A percentile compares a stretch with the other conserved stretches of the same genome.
Evolutionary conservation across 345 rosid genomes (phyloP).

Genomic region (Eutrema japonicum): DNA sequence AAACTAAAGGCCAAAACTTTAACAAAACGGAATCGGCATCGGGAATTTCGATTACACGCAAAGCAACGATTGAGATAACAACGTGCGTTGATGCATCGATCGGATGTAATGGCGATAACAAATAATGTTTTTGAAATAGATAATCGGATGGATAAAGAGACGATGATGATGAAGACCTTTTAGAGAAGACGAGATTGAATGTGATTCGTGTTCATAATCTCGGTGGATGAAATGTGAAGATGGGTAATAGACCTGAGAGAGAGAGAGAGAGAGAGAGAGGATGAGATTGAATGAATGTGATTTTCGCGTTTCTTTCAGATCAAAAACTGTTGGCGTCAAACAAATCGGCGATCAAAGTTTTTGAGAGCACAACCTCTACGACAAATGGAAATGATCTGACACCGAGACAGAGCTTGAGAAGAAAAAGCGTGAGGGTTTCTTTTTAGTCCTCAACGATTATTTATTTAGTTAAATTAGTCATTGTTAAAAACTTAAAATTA

Average conservation of each 20-base stretch:
- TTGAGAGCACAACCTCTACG: constrained; percentile 30
- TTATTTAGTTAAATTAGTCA: too few species aligned
- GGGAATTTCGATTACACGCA: neutral
- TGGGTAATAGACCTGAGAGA: too few species aligned
- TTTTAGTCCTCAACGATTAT: too few species aligned
- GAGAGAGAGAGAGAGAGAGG: too few species aligned
- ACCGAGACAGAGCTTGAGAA: constrained; percentile 7
- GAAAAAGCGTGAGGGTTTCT: too few species aligned
- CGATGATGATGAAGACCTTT: neutral
- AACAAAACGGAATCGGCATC: neutral
- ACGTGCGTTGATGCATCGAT: constrained; percentile 15
- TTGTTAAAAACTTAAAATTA: too few species aligned
- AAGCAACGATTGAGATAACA: constrained; percentile 2
- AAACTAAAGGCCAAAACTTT: neutral
- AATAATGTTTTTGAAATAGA: neutral
- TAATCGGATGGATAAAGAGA: neutral
- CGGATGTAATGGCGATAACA: constrained; percentile 13
- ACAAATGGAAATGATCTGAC: constrained; percentile 14
- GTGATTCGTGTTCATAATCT: constrained; percentile 12
- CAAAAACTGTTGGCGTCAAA: neutral
- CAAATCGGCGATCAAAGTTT: constrained; percentile 5
- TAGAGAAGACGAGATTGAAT: constrained; percentile 31
- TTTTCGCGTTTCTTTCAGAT: neutral
- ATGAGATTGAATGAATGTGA: too few species aligned
- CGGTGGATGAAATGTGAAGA: neutral